Evolutionary conservation across 2,329 filamentous ascomycete species (phyloP), one percentile per base, ranked within the genome.

Genomic region (Huntiella abstrusa): DNA sequence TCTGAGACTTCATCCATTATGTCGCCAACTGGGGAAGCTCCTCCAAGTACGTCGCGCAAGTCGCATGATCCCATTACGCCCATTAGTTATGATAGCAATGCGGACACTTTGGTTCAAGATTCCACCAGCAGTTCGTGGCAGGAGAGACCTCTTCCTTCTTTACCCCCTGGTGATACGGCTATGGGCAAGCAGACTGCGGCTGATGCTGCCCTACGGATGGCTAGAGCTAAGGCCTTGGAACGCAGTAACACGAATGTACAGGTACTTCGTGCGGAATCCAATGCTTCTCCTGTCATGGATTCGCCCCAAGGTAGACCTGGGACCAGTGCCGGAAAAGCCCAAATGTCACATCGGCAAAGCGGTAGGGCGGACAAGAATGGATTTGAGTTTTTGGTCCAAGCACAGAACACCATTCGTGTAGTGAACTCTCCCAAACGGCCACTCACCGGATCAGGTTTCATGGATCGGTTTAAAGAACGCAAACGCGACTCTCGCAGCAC

Each of bases 391-490:
- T 56, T 73, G 5, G 61, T 63, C 42, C 61, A 59, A 32, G 63
- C 64, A 2, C 64, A 69, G 48, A 64, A 69, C 43, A 73, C 69
- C 1, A 75, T 75, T 53, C 67, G 70, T 4, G 57, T 75, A 4
- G 71, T 75, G n/a, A 59, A 66, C 48, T 70, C 70, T 3, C 66
- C 68, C 3, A 61, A 61, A 37, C 46, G 44, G 7, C 48, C 48
- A 19, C 35, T 47, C 7, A 49, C 48, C 11, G 48, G 44, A 3
- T n/a, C 41, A 7, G 44, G 48, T 4, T 47, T 49, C 17, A 47
- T 46, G 44, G 48, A 47, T 16, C 44, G 48, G 4, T 33, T 48
- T n/a, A 47, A 45, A 16, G 47, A 49, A n/a, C 47, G 47, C 32
- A 49, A 46, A 32, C 22, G 48, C 4, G 48, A 49, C 32, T 47